A percentile compares a stretch with the other conserved stretches of the same genome.
These are phyloP conservation scores for Canavalia gladiata DNA, from an alignment of 306 rosid species.

Conservation along the genomic window DNA sequence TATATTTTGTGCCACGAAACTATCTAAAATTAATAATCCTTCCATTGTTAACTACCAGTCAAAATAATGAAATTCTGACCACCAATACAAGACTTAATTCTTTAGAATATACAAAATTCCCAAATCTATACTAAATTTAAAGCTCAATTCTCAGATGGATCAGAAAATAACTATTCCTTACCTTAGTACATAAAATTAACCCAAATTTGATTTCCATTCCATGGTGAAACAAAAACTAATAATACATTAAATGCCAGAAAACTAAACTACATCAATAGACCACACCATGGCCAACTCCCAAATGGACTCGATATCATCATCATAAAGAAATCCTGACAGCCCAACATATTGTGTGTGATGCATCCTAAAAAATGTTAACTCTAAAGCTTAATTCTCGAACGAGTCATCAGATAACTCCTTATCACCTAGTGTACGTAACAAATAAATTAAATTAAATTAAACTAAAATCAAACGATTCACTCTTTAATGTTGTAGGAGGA, in stretches of 20 bases:
- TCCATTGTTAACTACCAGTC: conserved; percentile 1
- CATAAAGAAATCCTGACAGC: no score
- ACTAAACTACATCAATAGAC: no score
- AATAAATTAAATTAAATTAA: no score
- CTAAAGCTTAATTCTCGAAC: no score
- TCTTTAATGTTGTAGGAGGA: no score
- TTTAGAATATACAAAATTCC: background rate
- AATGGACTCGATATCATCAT: no score
- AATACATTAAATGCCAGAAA: background rate
- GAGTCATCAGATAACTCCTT: background rate
- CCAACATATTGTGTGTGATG: no score
- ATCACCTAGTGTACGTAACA: background rate
- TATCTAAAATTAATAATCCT: background rate
- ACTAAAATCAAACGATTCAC: no score
- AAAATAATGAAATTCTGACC: conserved; percentile 10
- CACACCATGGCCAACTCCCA: no score
- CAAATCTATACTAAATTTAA: background rate
- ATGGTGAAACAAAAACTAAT: background rate
- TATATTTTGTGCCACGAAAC: background rate
- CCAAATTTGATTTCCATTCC: background rate
- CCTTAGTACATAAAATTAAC: background rate
- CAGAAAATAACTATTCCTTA: background rate
- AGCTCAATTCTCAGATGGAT: background rate
- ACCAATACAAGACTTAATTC: background rate
- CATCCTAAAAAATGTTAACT: no score